These are phyloP conservation scores for Botrytis deweyae DNA, from an alignment of 2,329 filamentous ascomycete genomes.

Conservation along the genomic window DNA sequence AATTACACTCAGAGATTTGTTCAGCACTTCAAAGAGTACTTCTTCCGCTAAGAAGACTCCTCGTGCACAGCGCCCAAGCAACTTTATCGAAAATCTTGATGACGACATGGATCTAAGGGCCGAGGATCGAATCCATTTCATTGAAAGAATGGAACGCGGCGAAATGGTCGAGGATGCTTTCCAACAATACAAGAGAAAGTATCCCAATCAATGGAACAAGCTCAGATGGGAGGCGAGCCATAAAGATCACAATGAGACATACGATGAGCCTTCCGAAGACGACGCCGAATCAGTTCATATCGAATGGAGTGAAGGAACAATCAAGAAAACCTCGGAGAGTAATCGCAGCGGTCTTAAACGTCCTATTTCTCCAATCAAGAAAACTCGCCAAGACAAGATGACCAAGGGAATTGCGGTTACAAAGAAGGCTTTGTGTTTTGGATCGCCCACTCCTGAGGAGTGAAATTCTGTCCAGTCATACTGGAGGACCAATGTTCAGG, in stretches of 20 bases:
- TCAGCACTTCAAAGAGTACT: no score
- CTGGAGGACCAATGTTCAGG: rapidly evolving
- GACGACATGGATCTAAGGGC: background rate
- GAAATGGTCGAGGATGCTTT: background rate
- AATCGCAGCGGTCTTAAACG: rapidly evolving
- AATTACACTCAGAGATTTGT: background rate
- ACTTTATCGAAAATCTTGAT: background rate
- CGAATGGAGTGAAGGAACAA: background rate
- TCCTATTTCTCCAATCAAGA: background rate
- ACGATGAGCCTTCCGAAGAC: background rate
- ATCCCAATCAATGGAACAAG: background rate
- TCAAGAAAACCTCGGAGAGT: rapidly evolving
- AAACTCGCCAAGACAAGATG: background rate
- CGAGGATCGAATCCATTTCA: background rate
- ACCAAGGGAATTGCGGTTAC: background rate
- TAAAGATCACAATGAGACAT: rapidly evolving
- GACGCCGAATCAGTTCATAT: background rate
- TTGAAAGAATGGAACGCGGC: background rate
- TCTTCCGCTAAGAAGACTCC: background rate
- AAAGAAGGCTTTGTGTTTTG: background rate
- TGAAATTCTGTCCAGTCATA: no score
- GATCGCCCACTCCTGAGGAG: background rate
- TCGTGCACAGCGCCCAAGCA: background rate
- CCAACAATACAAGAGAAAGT: background rate
- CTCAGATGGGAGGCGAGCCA: background rate